Conservation (phyloP, 2,329 filamentous ascomycete genomes). For the Penicillium corylophilum region DNA sequence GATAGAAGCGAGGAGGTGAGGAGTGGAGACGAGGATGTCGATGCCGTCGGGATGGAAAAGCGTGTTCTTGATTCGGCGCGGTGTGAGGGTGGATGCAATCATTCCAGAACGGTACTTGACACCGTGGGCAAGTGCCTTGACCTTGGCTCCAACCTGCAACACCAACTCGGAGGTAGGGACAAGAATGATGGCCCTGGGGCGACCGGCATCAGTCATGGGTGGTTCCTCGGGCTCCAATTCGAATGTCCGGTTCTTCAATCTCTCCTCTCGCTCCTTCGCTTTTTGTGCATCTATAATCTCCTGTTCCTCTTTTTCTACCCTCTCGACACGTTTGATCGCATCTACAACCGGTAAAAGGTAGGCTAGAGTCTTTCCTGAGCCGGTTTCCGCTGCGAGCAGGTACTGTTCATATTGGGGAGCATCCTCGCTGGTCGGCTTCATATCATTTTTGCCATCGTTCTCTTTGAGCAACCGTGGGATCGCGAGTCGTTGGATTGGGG, state of each 20-base stretch:
- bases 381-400: conserved; percentile 90
- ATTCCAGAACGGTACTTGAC: conserved; percentile 83
- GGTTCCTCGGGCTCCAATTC: conserved; percentile 59
- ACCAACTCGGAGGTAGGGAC: conserved; percentile 93
- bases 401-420: conserved; percentile 62
- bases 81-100: conserved; percentile 74
- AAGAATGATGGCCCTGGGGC: conserved; percentile 80
- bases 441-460: conserved; percentile 43
- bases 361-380: conserved; percentile 93
- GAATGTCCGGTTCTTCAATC: conserved; percentile 58
- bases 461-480: conserved; percentile 73
- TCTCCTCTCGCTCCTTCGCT: conserved; percentile 53
- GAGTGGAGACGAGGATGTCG: conserved; percentile 83
- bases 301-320: conserved; percentile 61
- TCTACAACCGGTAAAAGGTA: conserved; percentile 85
- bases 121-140: conserved; percentile 79
- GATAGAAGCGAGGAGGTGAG: conserved; percentile 84
- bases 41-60: conserved; percentile 79
- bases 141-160: conserved; percentile 75
- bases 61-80: conserved; percentile 77
- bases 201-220: conserved; percentile 68
- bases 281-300: conserved; percentile 54
- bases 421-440: conserved; percentile 29
- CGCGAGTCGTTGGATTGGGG: conserved; percentile 83
- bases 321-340: conserved; percentile 75